Evolutionary conservation across 805 yeast species (phyloP).

Genomic region (Candida nemodendra): DNA sequence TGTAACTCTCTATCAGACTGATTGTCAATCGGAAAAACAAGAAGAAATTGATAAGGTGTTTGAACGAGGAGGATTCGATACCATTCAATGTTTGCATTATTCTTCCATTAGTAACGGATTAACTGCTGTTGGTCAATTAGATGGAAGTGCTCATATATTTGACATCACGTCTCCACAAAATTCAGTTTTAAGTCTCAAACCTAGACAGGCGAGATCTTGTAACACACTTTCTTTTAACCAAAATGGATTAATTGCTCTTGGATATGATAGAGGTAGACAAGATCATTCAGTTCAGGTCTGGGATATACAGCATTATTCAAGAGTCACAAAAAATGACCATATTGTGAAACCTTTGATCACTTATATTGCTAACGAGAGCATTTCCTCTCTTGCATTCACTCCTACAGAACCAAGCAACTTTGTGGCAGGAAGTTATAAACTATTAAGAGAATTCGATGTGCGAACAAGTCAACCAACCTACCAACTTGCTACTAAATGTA

Average conservation of each 20-base stretch:
- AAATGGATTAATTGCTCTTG: conserved; percentile 67
- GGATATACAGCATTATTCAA: conserved; percentile 65
- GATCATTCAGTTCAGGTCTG: conserved; percentile 77
- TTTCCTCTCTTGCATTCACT: conserved; percentile 65
- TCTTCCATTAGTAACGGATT: conserved; percentile 55
- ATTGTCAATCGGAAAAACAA: conserved; percentile 34
- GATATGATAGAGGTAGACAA: conserved; percentile 73
- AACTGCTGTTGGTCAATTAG: conserved; percentile 71
- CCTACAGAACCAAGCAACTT: conserved; percentile 55
- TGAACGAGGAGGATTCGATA: conserved; percentile 62
- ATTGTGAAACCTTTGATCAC: conserved; percentile 54
- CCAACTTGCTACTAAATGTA: conserved; percentile 74
- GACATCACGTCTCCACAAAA: conserved; percentile 46
- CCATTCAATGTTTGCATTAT: conserved; percentile 65
- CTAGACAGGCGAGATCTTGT: conserved; percentile 71
- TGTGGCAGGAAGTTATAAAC: conserved; percentile 74
- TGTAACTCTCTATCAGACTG: conserved; percentile 61
- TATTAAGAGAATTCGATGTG: conserved; percentile 73
- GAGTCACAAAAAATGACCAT: conserved; percentile 46
- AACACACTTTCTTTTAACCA: conserved; percentile 70
- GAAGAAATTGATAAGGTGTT: conserved; percentile 53
- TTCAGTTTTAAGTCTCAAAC: conserved; percentile 44
- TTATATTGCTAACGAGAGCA: conserved; percentile 70
- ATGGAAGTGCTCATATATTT: conserved; percentile 63
- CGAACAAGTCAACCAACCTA: conserved; percentile 62